Percentiles rank a stretch among this genome's conserved stretches.
These are phyloP conservation scores for Xanthoconium stramineum DNA, from an alignment of 768 basidiomycete species.

Conservation along the genomic window DNA sequence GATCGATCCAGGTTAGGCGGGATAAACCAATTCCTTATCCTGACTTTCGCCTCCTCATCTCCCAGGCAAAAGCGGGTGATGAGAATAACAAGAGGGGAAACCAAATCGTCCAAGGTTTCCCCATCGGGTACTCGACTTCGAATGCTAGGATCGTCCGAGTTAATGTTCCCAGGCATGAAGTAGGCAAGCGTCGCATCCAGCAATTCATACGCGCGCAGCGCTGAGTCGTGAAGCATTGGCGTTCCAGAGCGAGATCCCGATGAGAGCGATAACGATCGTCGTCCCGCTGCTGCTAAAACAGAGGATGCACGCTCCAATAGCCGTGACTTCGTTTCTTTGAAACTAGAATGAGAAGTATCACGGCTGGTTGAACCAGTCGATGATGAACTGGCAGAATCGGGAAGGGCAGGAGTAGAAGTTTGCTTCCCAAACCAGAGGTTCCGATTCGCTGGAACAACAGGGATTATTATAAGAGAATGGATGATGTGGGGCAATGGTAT, in stretches of 20 bases:
- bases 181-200: conserved; percentile 56
- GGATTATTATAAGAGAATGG: conserved; percentile 77
- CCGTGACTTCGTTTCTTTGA: conserved; percentile 23
- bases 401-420: conserved; percentile 32
- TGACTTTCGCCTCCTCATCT: conserved; percentile 52
- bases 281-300: conserved; percentile 26
- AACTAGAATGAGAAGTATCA: conserved; percentile 1
- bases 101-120: conserved; percentile 67
- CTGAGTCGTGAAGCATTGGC: conserved; percentile 40
- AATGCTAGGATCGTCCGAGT: conserved; percentile 63
- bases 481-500: conserved; percentile 79
- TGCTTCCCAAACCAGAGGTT: conserved; percentile 59
- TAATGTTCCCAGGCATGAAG: conserved; percentile 63
- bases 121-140: conserved; percentile 43
- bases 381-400: conserved; percentile 37
- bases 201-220: conserved; percentile 64
- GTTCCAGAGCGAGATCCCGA: conserved; percentile 38
- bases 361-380: conserved; percentile 16
- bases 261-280: conserved; percentile 41
- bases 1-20: conserved; percentile 82
- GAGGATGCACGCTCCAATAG: conserved; percentile 28
- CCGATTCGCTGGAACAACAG: conserved; percentile 55
- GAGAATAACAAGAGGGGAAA: conserved; percentile 75
- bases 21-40: conserved; percentile 65
- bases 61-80: conserved; percentile 67